A percentile compares a stretch with the other conserved stretches of the same genome.
These are phyloP conservation scores for Penicillium sp. DNA, from an alignment of 2,329 filamentous ascomycete genomes.

Conservation along the genomic window DNA sequence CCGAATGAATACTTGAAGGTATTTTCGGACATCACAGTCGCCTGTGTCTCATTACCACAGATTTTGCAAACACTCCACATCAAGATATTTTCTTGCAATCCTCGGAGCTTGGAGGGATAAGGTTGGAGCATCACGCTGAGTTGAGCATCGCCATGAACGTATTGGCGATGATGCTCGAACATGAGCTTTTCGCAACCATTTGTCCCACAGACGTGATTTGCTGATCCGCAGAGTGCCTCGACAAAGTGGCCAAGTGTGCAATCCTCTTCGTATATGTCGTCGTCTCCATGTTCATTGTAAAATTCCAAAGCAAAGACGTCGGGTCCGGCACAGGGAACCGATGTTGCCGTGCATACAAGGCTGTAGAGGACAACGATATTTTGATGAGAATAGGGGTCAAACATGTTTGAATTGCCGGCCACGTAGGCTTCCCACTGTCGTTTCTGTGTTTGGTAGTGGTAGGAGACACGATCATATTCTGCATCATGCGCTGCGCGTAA, in stretches of 20 bases:
- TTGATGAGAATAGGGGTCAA: slow-evolving; percentile 93
- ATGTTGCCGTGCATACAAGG: slow-evolving; percentile 88
- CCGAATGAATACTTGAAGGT: slow-evolving; percentile 99
- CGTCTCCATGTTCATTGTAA: slow-evolving; percentile 84
- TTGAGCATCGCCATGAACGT: slow-evolving; percentile 93
- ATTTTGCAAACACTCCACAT: slow-evolving; percentile 98
- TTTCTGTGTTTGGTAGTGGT: slow-evolving; percentile 93
- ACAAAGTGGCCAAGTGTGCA: slow-evolving; percentile 95
- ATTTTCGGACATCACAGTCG: slow-evolving; percentile 87
- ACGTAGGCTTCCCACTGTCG: slow-evolving; percentile 96
- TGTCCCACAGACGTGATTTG: slow-evolving; percentile 75
- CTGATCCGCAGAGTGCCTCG: slow-evolving; percentile 80
- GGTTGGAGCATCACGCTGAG: slow-evolving; percentile 89
- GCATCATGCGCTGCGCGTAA: slow-evolving; percentile 93
- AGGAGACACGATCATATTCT: slow-evolving; percentile 92
- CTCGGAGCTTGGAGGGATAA: slow-evolving; percentile 67
- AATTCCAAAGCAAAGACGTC: slow-evolving; percentile 89
- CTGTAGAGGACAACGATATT: slow-evolving; percentile 96
- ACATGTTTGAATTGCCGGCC: slow-evolving; percentile 83
- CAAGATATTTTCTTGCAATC: slow-evolving; percentile 74
- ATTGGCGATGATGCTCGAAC: slow-evolving; percentile 92
- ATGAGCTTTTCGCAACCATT: slow-evolving; percentile 87
- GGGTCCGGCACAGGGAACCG: slow-evolving; percentile 89
- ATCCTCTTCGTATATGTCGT: slow-evolving; percentile 74
- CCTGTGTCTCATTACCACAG: slow-evolving; percentile 86